Percentiles rank a stretch among this genome's conserved stretches.
Conservation (phyloP, 202 grass and related monocot genomes). For the Dendrocalamus latiflorus region DNA sequence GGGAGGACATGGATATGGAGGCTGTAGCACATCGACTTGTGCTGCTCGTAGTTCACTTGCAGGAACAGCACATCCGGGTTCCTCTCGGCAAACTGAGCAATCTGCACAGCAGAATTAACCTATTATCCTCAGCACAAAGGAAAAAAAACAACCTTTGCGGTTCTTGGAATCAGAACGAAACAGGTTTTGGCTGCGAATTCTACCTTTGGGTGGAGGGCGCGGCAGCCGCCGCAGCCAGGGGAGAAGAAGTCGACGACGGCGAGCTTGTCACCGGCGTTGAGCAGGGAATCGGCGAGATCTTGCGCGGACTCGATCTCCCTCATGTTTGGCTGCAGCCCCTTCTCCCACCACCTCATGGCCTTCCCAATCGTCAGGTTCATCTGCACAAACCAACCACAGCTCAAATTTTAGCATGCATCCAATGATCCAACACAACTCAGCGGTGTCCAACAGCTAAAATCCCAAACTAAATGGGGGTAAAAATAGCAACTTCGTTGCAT, state of each 20-base stretch:
- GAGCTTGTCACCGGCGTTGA: slow-evolving; percentile 62
- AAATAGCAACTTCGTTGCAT: neutral
- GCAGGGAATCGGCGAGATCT: slow-evolving; percentile 68
- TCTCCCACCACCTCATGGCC: slow-evolving; percentile 71
- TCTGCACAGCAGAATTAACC: no score
- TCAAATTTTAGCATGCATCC: neutral
- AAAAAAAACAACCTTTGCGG: no score
- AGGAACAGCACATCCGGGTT: no score
- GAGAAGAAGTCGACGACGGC: slow-evolving; percentile 91
- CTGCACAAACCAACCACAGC: slow-evolving; percentile 22
- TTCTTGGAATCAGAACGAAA: no score
- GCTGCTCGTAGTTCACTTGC: no score
- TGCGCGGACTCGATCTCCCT: slow-evolving; percentile 61
- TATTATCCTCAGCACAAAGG: no score
- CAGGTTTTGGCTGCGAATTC: no score
- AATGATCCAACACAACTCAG: neutral
- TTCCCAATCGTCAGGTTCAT: slow-evolving; percentile 63
- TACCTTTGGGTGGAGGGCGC: no score
- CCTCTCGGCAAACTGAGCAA: no score
- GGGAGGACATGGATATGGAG: no score
- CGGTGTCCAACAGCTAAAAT: neutral
- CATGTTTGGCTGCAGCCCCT: slow-evolving; percentile 61
- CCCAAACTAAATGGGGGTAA: neutral
- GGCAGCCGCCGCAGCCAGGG: no score
- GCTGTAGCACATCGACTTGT: no score